Conservation (phyloP, 768 basidiomycete genomes). For the Mycena metata region DNA sequence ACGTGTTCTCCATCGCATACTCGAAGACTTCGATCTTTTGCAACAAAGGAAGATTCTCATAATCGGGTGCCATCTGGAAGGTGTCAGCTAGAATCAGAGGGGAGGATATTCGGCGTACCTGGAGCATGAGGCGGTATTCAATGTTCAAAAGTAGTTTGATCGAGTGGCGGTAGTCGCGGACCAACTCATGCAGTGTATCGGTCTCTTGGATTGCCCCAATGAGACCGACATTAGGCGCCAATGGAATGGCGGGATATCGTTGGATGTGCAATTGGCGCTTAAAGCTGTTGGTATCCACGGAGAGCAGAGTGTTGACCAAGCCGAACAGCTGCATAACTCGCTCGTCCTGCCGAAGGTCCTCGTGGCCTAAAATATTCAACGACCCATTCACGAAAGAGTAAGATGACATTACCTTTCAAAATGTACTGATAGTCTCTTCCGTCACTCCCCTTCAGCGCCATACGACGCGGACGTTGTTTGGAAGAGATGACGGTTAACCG, state of each 20-base stretch:
- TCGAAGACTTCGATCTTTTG: slow-evolving; percentile 99
- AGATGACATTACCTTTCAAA: slow-evolving; percentile 78
- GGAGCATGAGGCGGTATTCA: slow-evolving; percentile 97
- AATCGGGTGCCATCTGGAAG: slow-evolving; percentile 96
- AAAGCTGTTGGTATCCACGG: slow-evolving; percentile 94
- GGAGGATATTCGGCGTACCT: slow-evolving; percentile 62
- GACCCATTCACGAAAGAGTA: slow-evolving; percentile 4
- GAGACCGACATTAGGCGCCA: slow-evolving; percentile 96
- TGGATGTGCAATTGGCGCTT: slow-evolving; percentile 97
- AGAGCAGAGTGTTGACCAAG: slow-evolving; percentile 93
- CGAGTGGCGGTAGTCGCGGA: slow-evolving; percentile 95
- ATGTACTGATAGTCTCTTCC: slow-evolving; percentile 93
- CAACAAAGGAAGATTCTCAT: slow-evolving; percentile 92
- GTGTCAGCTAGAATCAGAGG: not conserved
- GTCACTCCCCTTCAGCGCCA: slow-evolving; percentile 90
- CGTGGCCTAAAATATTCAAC: slow-evolving; percentile 75
- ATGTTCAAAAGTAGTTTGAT: slow-evolving; percentile 97
- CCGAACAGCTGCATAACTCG: slow-evolving; percentile 99
- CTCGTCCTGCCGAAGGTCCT: slow-evolving; percentile 98
- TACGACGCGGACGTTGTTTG: slow-evolving; percentile 94
- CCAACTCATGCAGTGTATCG: slow-evolving; percentile 95
- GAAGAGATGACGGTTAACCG: slow-evolving; percentile 95
- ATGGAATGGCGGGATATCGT: slow-evolving; percentile 90
- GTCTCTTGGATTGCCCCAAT: slow-evolving; percentile 95
- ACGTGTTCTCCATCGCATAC: slow-evolving; percentile 98